phyloP scores from a whole-genome alignment of 768 basidiomycete genomes.

The Pleurotus sapidus region DNA sequence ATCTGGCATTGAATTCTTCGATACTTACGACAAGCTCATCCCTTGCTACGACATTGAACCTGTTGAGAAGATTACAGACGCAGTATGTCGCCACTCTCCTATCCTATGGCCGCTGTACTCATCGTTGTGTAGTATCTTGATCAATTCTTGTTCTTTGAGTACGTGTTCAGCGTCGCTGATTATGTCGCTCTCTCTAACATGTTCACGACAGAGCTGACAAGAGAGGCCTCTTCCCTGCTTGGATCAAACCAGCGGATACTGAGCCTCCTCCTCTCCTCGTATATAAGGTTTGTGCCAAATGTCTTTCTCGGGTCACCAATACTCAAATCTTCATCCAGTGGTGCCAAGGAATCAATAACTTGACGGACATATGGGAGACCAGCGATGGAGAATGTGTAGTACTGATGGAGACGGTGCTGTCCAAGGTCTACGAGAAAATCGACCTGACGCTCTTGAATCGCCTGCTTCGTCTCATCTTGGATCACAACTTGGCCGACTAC shows the following conservation, averaged over 20 bases:
- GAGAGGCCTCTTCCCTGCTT: slow-evolving; percentile 94
- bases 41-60: slow-evolving; percentile 99
- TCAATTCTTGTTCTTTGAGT: slow-evolving; percentile 98
- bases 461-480: slow-evolving; percentile 91
- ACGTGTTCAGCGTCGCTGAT: slow-evolving; percentile 14
- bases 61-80: slow-evolving; percentile 99
- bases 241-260: slow-evolving; percentile 98
- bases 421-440: slow-evolving; percentile 99
- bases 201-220: slow-evolving; percentile 71
- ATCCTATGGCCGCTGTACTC: slow-evolving; percentile 7
- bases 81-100: slow-evolving; percentile 44
- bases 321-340: slow-evolving; percentile 39
- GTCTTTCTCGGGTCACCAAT: background rate
- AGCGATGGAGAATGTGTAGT: slow-evolving; percentile 97
- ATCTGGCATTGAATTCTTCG: slow-evolving; percentile 94
- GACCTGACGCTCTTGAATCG: slow-evolving; percentile 95
- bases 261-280: slow-evolving; percentile 96
- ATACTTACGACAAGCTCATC: slow-evolving; percentile 97
- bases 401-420: slow-evolving; percentile 97
- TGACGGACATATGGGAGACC: slow-evolving; percentile 98
- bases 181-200: slow-evolving; percentile 2
- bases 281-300: slow-evolving; percentile 63
- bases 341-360: slow-evolving; percentile 99
- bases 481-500: slow-evolving; percentile 98
- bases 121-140: slow-evolving; percentile 70